A percentile compares a stretch with the other conserved stretches of the same genome.
Conservation (phyloP, 139 green algal species). For the Chlorella sp. region DNA sequence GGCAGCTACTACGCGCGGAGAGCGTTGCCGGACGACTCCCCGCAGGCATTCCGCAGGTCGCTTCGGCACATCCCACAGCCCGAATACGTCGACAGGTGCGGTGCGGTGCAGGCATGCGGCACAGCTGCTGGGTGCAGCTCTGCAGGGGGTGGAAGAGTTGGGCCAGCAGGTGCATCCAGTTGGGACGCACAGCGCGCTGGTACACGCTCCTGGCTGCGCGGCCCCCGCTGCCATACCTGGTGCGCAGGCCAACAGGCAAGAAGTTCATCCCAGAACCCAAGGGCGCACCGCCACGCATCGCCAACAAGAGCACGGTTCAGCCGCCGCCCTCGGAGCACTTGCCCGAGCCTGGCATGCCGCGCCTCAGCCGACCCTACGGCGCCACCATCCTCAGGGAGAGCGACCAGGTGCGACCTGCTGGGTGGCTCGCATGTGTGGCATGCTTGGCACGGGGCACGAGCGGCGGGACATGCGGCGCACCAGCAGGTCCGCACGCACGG, state of each 20-base stretch:
- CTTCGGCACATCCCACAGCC: conserved; percentile 10
- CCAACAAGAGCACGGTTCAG: background rate
- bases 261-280: conserved; percentile 24
- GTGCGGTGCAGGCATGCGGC: background rate
- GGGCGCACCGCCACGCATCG: conserved; percentile 15
- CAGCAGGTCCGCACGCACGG: background rate
- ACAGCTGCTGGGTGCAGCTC: background rate
- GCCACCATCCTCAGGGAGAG: conserved; percentile 23
- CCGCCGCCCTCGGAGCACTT: background rate
- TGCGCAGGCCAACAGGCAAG: conserved; percentile 27
- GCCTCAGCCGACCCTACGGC: conserved; percentile 16
- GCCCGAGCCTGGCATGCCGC: conserved; percentile 23
- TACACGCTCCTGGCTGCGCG: no score
- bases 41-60: conserved; percentile 9
- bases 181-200: background rate
- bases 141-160: no score
- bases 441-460: no score
- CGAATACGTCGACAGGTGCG: conserved; percentile 16
- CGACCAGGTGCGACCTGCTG: conserved; percentile 4
- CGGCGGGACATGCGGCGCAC: no score
- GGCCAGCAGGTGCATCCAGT: background rate
- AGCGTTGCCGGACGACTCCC: background rate
- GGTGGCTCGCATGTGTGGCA: no score
- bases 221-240: no score
- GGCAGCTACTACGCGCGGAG: background rate